Conservation (phyloP, 2,329 filamentous ascomycete species). For the Cordyceps tenuipes region DNA sequence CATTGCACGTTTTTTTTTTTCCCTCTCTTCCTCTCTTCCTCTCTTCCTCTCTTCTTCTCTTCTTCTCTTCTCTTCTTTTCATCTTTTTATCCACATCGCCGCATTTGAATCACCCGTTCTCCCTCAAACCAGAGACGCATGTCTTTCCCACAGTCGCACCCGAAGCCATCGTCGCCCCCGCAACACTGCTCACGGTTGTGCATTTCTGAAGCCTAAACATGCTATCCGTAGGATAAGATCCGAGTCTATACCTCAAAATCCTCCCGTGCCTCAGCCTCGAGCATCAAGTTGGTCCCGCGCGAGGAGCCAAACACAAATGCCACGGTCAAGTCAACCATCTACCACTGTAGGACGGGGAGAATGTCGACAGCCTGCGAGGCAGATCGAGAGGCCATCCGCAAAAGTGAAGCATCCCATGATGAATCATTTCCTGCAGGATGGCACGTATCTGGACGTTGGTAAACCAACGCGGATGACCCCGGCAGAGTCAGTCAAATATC, state of each 20-base stretch:
- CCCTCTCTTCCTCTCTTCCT: no score
- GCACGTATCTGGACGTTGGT: neutral
- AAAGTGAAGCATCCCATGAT: neutral
- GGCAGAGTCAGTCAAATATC: no score
- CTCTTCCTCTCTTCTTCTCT: no score
- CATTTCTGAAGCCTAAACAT: neutral
- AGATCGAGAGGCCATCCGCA: neutral
- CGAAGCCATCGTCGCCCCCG: neutral
- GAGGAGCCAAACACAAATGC: neutral
- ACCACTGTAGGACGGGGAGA: neutral
- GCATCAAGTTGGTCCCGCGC: neutral
- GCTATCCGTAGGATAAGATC: neutral
- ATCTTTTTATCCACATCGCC: no score
- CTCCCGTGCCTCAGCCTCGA: neutral
- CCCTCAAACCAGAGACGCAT: slow-evolving; percentile 23
- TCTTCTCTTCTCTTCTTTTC: no score
- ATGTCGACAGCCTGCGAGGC: neutral
- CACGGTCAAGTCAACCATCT: neutral
- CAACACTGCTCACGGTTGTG: neutral
- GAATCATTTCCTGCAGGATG: neutral
- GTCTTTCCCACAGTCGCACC: neutral
- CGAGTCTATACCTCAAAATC: neutral
- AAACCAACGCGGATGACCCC: no score
- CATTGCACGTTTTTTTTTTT: no score
- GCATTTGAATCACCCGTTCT: neutral